phyloP scores from a whole-genome alignment of 2,329 filamentous ascomycete species.

The Fusarium chlamydosporum region DNA sequence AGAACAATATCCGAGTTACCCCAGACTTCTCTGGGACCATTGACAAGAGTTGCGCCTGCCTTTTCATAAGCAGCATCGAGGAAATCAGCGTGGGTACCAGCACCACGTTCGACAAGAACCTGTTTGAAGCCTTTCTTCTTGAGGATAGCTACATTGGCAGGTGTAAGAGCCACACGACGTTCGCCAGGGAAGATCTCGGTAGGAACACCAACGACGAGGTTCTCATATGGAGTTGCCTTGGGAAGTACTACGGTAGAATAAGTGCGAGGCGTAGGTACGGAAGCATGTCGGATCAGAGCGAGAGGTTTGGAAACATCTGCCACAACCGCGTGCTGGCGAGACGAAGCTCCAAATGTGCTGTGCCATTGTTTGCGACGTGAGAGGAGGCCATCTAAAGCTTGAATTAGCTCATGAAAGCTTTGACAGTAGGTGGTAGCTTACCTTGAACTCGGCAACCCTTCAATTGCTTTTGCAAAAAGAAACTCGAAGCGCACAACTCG shows the following conservation, averaged over 20 bases:
- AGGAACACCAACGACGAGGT: constrained; percentile 83
- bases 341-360: constrained; percentile 51
- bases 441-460: constrained; percentile 45
- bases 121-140: constrained; percentile 87
- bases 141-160: constrained; percentile 83
- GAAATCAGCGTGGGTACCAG: constrained; percentile 83
- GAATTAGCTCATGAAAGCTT: constrained; percentile 27
- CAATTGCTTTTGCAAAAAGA: constrained; percentile 47
- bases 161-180: constrained; percentile 86
- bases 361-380: constrained; percentile 58
- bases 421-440: constrained; percentile 10
- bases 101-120: constrained; percentile 83
- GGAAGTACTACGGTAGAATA: constrained; percentile 60
- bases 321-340: constrained; percentile 51
- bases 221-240: constrained; percentile 73
- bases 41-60: constrained; percentile 83
- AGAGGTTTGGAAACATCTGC: constrained; percentile 53
- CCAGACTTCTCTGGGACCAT: constrained; percentile 77
- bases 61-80: constrained; percentile 81
- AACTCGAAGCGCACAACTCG: constrained; percentile 52
- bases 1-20: constrained; percentile 81
- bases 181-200: constrained; percentile 84
- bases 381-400: constrained; percentile 26
- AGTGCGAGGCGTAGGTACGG: constrained; percentile 49
- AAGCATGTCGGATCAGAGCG: constrained; percentile 59